Evolutionary conservation across 192 early-diverging fungal species (phyloP).

Genomic region (Coemansia sp.): DNA sequence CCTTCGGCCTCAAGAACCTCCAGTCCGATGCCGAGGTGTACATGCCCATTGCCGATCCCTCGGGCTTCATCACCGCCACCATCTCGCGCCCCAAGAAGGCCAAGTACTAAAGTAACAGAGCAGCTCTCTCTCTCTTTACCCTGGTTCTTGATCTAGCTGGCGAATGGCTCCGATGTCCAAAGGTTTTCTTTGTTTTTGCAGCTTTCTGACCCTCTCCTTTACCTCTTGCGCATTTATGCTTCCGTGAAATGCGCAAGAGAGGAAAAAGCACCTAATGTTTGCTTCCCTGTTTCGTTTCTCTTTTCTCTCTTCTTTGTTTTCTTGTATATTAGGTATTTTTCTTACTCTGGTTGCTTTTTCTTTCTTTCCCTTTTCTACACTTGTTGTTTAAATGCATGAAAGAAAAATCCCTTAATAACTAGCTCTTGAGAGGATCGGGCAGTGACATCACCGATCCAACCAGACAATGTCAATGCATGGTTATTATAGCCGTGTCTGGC

Average conservation of each 20-base stretch:
- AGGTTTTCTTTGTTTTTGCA: slow-evolving; percentile 40
- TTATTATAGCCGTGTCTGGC: no score
- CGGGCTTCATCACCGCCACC: slow-evolving; percentile 70
- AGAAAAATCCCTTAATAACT: slow-evolving; percentile 38
- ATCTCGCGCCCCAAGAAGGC: slow-evolving; percentile 52
- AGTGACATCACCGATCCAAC: no score
- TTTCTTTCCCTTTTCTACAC: slow-evolving; percentile 21
- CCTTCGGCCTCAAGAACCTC: slow-evolving; percentile 69
- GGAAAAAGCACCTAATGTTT: no score
- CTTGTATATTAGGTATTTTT: slow-evolving; percentile 21
- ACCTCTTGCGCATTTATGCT: no score
- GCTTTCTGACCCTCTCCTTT: no score
- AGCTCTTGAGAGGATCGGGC: no score
- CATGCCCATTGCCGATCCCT: slow-evolving; percentile 69
- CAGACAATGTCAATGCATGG: no score
- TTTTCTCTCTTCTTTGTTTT: slow-evolving; percentile 9
- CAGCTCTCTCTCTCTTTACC: neutral
- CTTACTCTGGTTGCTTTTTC: slow-evolving; percentile 32
- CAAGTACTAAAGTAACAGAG: slow-evolving; percentile 13
- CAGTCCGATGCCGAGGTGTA: slow-evolving; percentile 66
- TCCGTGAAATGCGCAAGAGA: no score
- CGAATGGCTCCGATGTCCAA: no score
- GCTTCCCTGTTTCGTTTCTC: slow-evolving; percentile 3
- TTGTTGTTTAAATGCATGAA: slow-evolving; percentile 17
- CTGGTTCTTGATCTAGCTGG: neutral